phyloP scores from a whole-genome alignment of 1,284 basidiomycete genomes.

The Ustilago tritici region DNA sequence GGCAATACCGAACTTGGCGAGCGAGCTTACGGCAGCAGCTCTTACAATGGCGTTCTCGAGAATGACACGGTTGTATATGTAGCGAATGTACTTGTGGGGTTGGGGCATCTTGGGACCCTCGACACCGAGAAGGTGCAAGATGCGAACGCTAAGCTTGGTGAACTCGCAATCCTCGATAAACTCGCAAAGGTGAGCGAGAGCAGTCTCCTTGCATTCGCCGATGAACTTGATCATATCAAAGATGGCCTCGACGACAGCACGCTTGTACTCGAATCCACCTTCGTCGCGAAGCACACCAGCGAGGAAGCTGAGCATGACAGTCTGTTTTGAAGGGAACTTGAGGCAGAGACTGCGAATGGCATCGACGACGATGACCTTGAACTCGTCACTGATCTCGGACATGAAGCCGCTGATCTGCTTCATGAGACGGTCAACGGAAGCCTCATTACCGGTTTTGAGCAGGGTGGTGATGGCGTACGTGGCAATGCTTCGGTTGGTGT shows the following conservation, averaged over 20 bases:
- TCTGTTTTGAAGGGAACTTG: conserved; percentile 98
- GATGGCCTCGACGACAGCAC: conserved; percentile 98
- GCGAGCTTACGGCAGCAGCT: conserved; percentile 91
- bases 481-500: conserved; percentile 94
- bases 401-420: conserved; percentile 99
- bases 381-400: conserved; percentile 99
- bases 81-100: conserved; percentile 98
- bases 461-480: conserved; percentile 99
- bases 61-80: conserved; percentile 99
- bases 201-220: conserved; percentile 85
- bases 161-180: conserved; percentile 99
- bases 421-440: conserved; percentile 97
- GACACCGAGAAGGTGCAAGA: conserved; percentile 91
- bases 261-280: conserved; percentile 99
- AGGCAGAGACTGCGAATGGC: conserved; percentile 97
- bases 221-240: conserved; percentile 99
- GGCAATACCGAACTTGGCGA: conserved; percentile 94
- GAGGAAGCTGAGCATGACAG: conserved; percentile 74
- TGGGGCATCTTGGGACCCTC: conserved; percentile 95
- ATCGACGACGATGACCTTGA: conserved; percentile 99
- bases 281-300: conserved; percentile 74
- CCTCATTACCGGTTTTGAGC: conserved; percentile 99
- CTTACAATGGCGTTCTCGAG: conserved; percentile 98
- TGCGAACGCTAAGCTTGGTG: conserved; percentile 96
- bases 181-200: conserved; percentile 97